Conservation (phyloP, 2,329 filamentous ascomycete species). For the Penicillium polonicum region DNA sequence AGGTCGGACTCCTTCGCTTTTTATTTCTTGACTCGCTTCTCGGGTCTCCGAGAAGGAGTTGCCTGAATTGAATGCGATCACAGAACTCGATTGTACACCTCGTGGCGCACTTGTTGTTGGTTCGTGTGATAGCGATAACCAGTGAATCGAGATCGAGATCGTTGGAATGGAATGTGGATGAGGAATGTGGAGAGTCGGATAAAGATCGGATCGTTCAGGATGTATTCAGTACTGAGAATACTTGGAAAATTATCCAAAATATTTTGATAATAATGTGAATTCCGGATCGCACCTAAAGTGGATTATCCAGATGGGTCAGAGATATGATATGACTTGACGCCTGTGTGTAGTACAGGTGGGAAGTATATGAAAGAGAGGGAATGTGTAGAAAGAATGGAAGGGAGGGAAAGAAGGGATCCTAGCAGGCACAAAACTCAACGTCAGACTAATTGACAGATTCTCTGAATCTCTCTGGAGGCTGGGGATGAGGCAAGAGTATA, state of each 20-base stretch:
- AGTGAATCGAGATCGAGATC: slow-evolving; percentile 13
- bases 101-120: slow-evolving; percentile 1
- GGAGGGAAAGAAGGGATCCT: slow-evolving; percentile 33
- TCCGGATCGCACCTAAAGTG: slow-evolving; percentile 25
- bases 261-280: slow-evolving; percentile 9
- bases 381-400: slow-evolving; percentile 33
- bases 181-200: slow-evolving; percentile 19
- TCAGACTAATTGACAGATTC: slow-evolving; percentile 20
- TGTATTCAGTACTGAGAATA: slow-evolving; percentile 4
- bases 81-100: slow-evolving; percentile 7
- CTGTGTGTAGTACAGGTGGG: slow-evolving; percentile 14
- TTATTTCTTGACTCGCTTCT: slow-evolving; percentile 37
- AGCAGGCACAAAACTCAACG: slow-evolving; percentile 32
- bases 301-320: slow-evolving; percentile 28
- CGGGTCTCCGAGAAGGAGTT: slow-evolving; percentile 43
- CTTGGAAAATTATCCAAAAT: not conserved
- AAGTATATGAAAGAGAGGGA: slow-evolving; percentile 24
- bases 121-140: not conserved
- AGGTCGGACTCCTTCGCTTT: slow-evolving; percentile 14
- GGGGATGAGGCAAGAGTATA: slow-evolving; percentile 31
- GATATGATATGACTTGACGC: slow-evolving; percentile 16
- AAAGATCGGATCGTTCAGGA: slow-evolving; percentile 7
- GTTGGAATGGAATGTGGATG: slow-evolving; percentile 32
- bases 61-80: slow-evolving; percentile 3
- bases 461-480: slow-evolving; percentile 33